These are phyloP conservation scores for Aspergillus spinulosporus DNA, from an alignment of 2,329 filamentous ascomycete species.

Conservation along the genomic window DNA sequence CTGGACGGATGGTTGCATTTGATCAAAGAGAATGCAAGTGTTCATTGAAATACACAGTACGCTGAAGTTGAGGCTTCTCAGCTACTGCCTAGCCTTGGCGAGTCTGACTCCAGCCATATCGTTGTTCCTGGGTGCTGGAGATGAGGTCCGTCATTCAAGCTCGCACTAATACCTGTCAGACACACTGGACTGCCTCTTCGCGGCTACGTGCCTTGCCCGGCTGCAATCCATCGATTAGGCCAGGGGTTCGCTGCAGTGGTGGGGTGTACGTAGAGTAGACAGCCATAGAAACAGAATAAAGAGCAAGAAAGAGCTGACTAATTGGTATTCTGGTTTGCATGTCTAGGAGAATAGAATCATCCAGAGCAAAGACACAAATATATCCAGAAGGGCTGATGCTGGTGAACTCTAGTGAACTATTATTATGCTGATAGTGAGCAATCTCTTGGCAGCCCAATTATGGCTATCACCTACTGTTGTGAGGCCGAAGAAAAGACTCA, in stretches of 20 bases:
- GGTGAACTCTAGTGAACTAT: not conserved
- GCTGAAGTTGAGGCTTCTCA: not conserved
- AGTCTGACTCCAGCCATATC: not conserved
- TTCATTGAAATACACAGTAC: not conserved
- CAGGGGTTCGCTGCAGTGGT: not conserved
- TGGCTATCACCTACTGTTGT: not conserved
- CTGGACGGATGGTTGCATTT: not conserved
- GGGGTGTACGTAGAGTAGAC: not conserved
- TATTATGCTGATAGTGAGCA: not conserved
- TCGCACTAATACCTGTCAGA: not conserved
- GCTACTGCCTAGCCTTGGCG: not conserved
- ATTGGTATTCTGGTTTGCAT: not conserved
- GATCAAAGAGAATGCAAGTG: not conserved
- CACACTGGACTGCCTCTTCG: not conserved
- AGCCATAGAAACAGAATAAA: not conserved
- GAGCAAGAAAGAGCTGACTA: not conserved
- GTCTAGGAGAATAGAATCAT: not conserved
- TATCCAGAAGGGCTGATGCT: not conserved
- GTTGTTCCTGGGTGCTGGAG: not conserved
- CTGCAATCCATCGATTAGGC: not conserved
- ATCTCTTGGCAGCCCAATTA: not conserved
- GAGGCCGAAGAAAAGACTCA: not conserved
- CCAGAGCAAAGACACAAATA: not conserved
- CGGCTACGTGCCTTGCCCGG: not conserved
- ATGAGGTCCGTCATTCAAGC: not conserved